Evolutionary conservation across 2,329 filamentous ascomycete species (phyloP), one percentile per base, ranked within the genome.

Genomic region (Pestalotiopsis sp.): DNA sequence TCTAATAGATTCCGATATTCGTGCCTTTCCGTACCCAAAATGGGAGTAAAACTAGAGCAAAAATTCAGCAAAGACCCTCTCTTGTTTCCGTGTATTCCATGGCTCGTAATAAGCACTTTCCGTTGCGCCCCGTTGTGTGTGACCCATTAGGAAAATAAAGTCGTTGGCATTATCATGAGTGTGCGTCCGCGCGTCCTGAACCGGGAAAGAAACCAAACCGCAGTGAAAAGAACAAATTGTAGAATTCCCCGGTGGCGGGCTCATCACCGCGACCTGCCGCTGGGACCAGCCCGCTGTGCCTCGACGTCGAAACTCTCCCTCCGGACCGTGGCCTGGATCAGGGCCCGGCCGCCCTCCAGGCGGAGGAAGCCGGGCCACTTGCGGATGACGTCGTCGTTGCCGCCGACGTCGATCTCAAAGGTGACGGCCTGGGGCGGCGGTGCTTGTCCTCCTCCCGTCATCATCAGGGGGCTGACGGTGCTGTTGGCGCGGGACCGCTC

Each of bases 391-490:
- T 66, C 57, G 49, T 66, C 65, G 57, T 68, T 49, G 27, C 61
- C 45, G 23, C 68, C 68, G 5, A 70, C 66, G 57, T 70, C 68
- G 58, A 70, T 66, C 25, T 70, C 68, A n/a, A 70, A 70, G 27
- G 63, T 62, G 36, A 68, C 23, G 4, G n/a, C 12, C 14, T 13
- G n/a, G 12, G 63, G 45, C 12, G 20, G 25, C 27, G 27, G 27
- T 23, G 20, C 20, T 23, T 23, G 20, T 23, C 20, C 20, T 23
- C 20, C 20, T 23, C 20, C 20, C 20, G 20, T 23, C 20, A 5
- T 9, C 25, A 49, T 23, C 12, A 25, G 20, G n/a, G 14, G 12
- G 39, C 27, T 36, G 23, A 11, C 57, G 20, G 61, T 49, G 39
- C 59, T 63, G 45, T 49, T 64, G 14, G 59, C 31, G 3, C 65